Evolutionary conservation across 495 filamentous ascomycete genomes (phyloP), one percentile per base, ranked within the genome.

Genomic region (Penicilliopsis zonata): DNA sequence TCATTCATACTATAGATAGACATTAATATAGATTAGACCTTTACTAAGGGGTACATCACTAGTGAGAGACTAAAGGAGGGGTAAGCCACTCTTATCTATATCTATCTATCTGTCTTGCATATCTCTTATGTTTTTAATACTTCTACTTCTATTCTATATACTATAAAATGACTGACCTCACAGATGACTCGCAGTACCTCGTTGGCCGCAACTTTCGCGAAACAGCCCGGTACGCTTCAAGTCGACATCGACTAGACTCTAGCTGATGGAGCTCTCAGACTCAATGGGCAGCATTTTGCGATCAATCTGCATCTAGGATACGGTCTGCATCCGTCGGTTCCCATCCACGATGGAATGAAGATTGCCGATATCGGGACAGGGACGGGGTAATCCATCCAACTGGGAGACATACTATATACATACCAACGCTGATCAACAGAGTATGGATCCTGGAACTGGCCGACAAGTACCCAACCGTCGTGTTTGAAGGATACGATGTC

Each of bases 301-400:
- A 52, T 47, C 52, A 45, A 43, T 21, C 36, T 53, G 5, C 46
- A 50, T 13, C 39, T 28, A 5, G 44, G 44, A 1, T 55, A 44
- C 18, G 30, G 41, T 5, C 28, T 57, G 1, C 46, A 59, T 12
- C 55, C 50, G 1, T 13, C 22, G 9, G 47, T 56, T 12, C 42
- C 44, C 13, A 18, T 49, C 12, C 38, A 35, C 7, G 30, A 43
- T 4, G 24, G 37, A n/a, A 43, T 52, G 38, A 49, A 39, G 24
- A 45, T 59, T 8, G 55, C 53, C 1, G 53, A 59, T 1, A 14
- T 59, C 18, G 52, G 50, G 1, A 49, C 48, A 3, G 50, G 53
- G 8, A 59, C 55, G 4, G 55, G 46, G 55, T 55, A 43, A 12
- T 6, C 21, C 21, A 23, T 23, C 6, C 21, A 27, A 12, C 25